Evolutionary conservation across 176 grass and related monocot genomes (phyloP), one percentile per base, ranked within the genome.

Genomic region (Thalia dealbata): DNA sequence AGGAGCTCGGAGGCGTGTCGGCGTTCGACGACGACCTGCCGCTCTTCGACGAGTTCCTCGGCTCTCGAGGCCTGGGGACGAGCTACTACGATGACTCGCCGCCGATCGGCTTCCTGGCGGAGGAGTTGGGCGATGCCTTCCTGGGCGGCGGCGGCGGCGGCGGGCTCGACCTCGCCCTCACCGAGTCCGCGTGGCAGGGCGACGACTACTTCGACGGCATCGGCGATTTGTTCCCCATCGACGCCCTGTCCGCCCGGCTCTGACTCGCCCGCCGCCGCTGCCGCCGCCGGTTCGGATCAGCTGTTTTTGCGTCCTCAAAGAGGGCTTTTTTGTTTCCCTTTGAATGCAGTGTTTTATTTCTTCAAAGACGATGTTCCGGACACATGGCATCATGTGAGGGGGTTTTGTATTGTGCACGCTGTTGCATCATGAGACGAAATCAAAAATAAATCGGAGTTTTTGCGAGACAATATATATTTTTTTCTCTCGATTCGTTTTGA

Each of bases 161-260:
- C 0, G 63, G 27, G 28, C 27, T 32, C 11, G 21, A 64, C 11
- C 72, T 83, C 75, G 32, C 69, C 14, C 61, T 58, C 54, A 4
- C 19, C 54, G 6, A 73, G 66, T 58, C 81, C 16, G 3, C 2
- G n/a, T 27, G 56, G 9, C 75, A 73, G 50, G 92, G 11, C 63
- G 63, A 87, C 60, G 89, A 86, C 50, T 87, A 79, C 35, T 96
- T 92, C 61, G 35, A 91, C 2, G 93, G 92, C 73, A 90, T 96
- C 75, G 74, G 86, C 73, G 93, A 96, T 73, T 82, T 92, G 25
- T 96, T 96, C 73, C 78, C 81, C 29, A 55, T 89, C 56, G 91
- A 96, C 23, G 80, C 82, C 2, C 27, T 66, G 3, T 81, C 88
- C 23, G 79, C 82, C 25, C 32, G 32, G 32, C 52, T 69, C 66